Conservation (phyloP, 768 basidiomycete species). For the Epithele typhae region DNA sequence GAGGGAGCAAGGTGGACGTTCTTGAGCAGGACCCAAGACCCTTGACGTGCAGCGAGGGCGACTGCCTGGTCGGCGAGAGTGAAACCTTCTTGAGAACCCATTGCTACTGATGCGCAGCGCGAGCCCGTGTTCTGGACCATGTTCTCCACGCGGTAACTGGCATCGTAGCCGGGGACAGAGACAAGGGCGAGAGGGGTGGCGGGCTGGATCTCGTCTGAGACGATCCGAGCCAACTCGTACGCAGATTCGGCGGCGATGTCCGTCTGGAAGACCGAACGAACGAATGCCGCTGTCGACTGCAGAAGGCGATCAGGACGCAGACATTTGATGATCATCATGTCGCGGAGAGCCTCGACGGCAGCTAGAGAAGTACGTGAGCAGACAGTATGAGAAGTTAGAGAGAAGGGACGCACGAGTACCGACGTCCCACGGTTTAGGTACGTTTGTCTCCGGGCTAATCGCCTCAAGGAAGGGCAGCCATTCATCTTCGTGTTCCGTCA, state of each 20-base stretch:
- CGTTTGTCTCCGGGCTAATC: slow-evolving; percentile 55
- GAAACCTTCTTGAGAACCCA: slow-evolving; percentile 99
- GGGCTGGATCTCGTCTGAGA: slow-evolving; percentile 73
- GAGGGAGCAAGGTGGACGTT: slow-evolving; percentile 95
- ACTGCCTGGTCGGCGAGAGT: slow-evolving; percentile 95
- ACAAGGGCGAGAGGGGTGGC: slow-evolving; percentile 84
- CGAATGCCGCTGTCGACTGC: slow-evolving; percentile 76
- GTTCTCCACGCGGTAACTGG: slow-evolving; percentile 93
- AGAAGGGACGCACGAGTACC: slow-evolving; percentile 58
- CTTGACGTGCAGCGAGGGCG: slow-evolving; percentile 85
- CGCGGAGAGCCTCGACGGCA: slow-evolving; percentile 69
- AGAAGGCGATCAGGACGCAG: slow-evolving; percentile 89
- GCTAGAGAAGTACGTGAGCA: slow-evolving; percentile 36
- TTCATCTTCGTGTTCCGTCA: slow-evolving; percentile 54
- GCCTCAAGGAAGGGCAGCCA: slow-evolving; percentile 76
- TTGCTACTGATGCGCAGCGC: slow-evolving; percentile 86
- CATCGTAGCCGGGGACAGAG: slow-evolving; percentile 95
- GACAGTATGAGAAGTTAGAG: background rate
- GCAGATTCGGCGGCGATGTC: slow-evolving; percentile 73
- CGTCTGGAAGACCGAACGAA: slow-evolving; percentile 68
- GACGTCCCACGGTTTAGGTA: slow-evolving; percentile 79
- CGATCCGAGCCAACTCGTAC: slow-evolving; percentile 75
- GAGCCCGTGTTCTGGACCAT: slow-evolving; percentile 73
- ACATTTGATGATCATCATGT: slow-evolving; percentile 80
- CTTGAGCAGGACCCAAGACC: slow-evolving; percentile 95